phyloP scores from a whole-genome alignment of 2,329 filamentous ascomycete species.

The Lachnellula cervina region DNA sequence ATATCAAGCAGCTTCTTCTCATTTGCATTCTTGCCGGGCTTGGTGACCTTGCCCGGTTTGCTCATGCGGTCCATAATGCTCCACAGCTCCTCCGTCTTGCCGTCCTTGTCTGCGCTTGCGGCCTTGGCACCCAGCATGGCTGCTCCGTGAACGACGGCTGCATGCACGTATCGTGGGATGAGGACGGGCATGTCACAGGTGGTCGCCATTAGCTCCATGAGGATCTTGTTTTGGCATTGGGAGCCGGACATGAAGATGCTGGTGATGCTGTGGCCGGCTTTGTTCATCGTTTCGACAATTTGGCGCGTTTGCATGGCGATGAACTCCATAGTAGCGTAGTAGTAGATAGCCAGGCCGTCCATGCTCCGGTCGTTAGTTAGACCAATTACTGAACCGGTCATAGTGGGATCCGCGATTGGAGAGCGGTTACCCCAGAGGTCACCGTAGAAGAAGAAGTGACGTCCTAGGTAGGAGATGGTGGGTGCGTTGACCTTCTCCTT shows the following conservation, averaged over 20 bases:
- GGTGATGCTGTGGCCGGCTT: constrained; percentile 76
- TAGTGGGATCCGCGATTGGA: constrained; percentile 85
- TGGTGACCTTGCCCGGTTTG: constrained; percentile 81
- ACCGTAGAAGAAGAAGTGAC: constrained; percentile 98
- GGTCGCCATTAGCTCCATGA: constrained; percentile 88
- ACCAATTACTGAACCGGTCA: constrained; percentile 86
- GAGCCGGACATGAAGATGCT: constrained; percentile 99
- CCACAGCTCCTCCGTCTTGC: constrained; percentile 85
- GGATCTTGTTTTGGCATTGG: constrained; percentile 90
- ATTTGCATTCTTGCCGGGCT: constrained; percentile 63
- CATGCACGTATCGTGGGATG: constrained; percentile 89
- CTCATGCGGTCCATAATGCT: constrained; percentile 97
- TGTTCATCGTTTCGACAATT: constrained; percentile 93
- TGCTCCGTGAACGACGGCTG: constrained; percentile 94
- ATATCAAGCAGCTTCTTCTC: constrained; percentile 77
- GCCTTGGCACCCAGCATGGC: constrained; percentile 98
- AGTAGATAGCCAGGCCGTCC: constrained; percentile 83
- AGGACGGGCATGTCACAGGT: constrained; percentile 89
- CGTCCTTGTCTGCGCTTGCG: constrained; percentile 73
- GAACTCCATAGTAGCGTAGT: constrained; percentile 96
- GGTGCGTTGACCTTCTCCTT: constrained; percentile 65
- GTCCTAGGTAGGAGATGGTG: constrained; percentile 75
- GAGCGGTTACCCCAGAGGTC: constrained; percentile 96
- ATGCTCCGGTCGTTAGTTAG: constrained; percentile 81
- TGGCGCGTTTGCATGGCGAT: constrained; percentile 95